A percentile compares a stretch with the other conserved stretches of the same genome.
phyloP scores from a whole-genome alignment of 2,329 filamentous ascomycete species.

The Ambrosiella cleistominuta region DNA sequence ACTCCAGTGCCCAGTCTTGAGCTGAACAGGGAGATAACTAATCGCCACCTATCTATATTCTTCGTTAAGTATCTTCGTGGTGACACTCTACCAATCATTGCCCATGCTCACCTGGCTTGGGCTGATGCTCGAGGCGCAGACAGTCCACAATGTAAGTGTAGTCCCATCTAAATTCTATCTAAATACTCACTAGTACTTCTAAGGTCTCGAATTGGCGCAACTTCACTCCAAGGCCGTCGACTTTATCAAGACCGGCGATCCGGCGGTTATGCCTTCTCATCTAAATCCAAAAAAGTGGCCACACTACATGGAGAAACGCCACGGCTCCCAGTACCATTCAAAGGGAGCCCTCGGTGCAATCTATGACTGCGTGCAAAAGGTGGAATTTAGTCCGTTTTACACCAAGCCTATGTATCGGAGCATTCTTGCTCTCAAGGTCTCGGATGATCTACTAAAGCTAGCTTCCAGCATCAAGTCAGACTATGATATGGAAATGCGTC shows the following conservation, averaged over 20 bases:
- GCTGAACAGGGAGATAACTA: slow-evolving; percentile 39
- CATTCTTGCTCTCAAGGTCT: slow-evolving; percentile 43
- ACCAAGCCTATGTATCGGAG: slow-evolving; percentile 56
- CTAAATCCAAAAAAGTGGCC: slow-evolving; percentile 52
- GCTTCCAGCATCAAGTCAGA: slow-evolving; percentile 51
- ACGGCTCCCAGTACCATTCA: slow-evolving; percentile 44
- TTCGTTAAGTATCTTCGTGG: slow-evolving; percentile 91
- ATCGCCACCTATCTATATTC: slow-evolving; percentile 62
- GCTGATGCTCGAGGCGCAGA: slow-evolving; percentile 56
- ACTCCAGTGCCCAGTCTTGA: slow-evolving; percentile 25
- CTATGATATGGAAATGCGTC: slow-evolving; percentile 61
- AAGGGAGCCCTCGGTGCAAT: slow-evolving; percentile 58
- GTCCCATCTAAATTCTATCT: neutral
- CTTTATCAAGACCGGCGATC: slow-evolving; percentile 75
- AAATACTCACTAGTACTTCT: neutral
- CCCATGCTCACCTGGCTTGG: slow-evolving; percentile 61
- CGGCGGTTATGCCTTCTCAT: slow-evolving; percentile 46
- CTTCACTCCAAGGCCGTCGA: slow-evolving; percentile 88
- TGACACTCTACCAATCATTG: slow-evolving; percentile 63
- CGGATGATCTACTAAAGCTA: slow-evolving; percentile 34
- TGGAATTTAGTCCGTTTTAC: slow-evolving; percentile 58
- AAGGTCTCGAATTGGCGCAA: slow-evolving; percentile 50
- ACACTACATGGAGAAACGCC: slow-evolving; percentile 68
- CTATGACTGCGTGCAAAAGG: slow-evolving; percentile 54
- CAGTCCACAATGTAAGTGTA: slow-evolving; percentile 42